These are phyloP conservation scores for Saitozyma sp. DNA, from an alignment of 768 basidiomycete genomes.

Conservation along the genomic window DNA sequence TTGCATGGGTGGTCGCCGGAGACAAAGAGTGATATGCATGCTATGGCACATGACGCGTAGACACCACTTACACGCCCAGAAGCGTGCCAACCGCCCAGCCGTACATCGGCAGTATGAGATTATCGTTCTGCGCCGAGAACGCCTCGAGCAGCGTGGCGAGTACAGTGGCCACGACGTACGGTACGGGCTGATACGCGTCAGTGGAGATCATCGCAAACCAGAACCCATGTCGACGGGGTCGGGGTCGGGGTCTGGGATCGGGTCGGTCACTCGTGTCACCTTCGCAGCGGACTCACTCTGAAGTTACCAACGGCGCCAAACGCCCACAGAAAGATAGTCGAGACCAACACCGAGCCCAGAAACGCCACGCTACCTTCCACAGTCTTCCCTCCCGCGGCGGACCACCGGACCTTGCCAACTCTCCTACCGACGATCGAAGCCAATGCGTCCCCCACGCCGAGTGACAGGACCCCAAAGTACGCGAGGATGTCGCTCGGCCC, in stretches of 20 bases:
- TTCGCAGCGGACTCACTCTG: slow-evolving; percentile 61
- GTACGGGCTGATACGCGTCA: slow-evolving; percentile 58
- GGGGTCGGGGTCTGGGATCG: no score
- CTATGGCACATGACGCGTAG: background rate
- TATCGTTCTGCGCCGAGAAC: slow-evolving; percentile 93
- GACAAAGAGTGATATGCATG: no score
- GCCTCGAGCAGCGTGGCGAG: slow-evolving; percentile 80
- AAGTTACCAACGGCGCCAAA: slow-evolving; percentile 71
- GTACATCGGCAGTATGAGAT: slow-evolving; percentile 91
- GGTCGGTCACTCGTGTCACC: no score
- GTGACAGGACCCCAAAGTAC: slow-evolving; percentile 81
- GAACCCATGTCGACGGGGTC: no score
- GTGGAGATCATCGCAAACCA: slow-evolving; percentile 7
- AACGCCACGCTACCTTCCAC: slow-evolving; percentile 88
- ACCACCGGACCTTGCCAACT: slow-evolving; percentile 79
- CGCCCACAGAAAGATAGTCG: slow-evolving; percentile 70
- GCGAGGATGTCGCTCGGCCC: slow-evolving; percentile 62
- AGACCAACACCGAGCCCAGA: slow-evolving; percentile 65
- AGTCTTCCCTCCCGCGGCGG: slow-evolving; percentile 78
- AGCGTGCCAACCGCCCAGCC: slow-evolving; percentile 86
- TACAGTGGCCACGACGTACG: slow-evolving; percentile 67
- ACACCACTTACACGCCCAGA: slow-evolving; percentile 53
- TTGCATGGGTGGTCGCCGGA: no score
- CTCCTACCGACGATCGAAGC: slow-evolving; percentile 90
- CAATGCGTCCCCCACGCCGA: slow-evolving; percentile 94